Conservation (phyloP, 2,329 filamentous ascomycete species). For the Neofusicoccum sp. region DNA sequence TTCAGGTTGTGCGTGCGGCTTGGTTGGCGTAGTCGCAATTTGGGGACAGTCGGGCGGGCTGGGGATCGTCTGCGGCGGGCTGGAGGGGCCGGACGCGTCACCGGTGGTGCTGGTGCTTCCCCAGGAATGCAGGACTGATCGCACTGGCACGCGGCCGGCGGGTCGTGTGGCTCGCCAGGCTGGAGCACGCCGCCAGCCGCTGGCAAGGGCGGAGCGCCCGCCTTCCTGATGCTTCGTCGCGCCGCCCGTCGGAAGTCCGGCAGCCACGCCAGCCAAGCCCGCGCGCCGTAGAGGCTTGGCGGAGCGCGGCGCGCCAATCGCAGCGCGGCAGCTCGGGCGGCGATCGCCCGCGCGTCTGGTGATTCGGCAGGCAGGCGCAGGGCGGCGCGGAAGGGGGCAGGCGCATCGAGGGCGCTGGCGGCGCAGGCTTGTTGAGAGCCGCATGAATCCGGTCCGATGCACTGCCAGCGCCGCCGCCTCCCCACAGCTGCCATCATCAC, state of each 20-base stretch:
- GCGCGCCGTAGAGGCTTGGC: background rate
- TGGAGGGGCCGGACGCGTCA: background rate
- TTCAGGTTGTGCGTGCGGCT: slow-evolving; percentile 6
- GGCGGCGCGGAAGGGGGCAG: no score
- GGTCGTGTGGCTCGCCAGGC: background rate
- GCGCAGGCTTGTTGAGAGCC: background rate
- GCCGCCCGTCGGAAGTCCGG: background rate
- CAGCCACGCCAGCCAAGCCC: background rate
- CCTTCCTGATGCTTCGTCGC: background rate
- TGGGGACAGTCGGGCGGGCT: no score
- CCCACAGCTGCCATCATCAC: background rate
- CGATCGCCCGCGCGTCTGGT: no score
- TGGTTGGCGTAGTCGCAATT: background rate
- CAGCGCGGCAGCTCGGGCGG: background rate
- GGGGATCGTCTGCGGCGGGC: background rate
- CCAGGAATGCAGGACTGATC: background rate
- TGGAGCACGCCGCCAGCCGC: background rate
- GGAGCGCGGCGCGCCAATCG: background rate
- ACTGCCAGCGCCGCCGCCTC: background rate
- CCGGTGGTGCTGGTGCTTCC: background rate
- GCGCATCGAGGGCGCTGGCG: background rate
- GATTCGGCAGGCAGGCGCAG: no score
- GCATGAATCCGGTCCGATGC: background rate
- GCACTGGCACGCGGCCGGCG: background rate
- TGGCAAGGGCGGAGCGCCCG: no score